phyloP scores from a whole-genome alignment of 2,329 filamentous ascomycete genomes.

The Xylaria sp. region DNA sequence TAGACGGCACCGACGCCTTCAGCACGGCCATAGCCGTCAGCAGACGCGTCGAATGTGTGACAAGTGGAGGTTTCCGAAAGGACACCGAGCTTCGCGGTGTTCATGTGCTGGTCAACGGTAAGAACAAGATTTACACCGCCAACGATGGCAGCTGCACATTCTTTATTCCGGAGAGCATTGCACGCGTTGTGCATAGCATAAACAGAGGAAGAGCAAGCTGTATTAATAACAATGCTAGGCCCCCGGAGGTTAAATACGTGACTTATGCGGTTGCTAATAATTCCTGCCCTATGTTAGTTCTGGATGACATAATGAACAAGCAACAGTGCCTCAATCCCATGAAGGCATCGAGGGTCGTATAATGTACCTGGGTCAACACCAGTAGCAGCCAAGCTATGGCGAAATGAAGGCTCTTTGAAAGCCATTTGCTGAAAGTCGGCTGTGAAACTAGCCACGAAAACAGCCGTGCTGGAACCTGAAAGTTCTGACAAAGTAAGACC shows the following conservation, averaged over 20 bases:
- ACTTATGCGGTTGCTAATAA: constrained; percentile 37
- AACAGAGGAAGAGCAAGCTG: constrained; percentile 44
- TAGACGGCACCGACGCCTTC: constrained; percentile 28
- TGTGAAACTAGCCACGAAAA: constrained; percentile 38
- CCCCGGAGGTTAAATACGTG: constrained; percentile 41
- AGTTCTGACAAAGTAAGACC: constrained; percentile 22
- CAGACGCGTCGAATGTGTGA: constrained; percentile 27
- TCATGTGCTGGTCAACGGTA: constrained; percentile 29
- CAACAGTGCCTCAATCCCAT: constrained; percentile 42
- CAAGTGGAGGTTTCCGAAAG: constrained; percentile 28
- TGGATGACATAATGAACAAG: constrained; percentile 28
- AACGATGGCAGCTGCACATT: constrained; percentile 37
- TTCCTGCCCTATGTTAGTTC: constrained; percentile 31
- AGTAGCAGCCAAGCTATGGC: constrained; percentile 35
- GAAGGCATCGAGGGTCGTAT: constrained; percentile 23
- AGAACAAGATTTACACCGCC: constrained; percentile 37
- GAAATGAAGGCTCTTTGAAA: constrained; percentile 31
- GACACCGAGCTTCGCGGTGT: constrained; percentile 27
- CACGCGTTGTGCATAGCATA: constrained; percentile 38
- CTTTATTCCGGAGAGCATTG: constrained; percentile 18
- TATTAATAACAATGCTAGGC: constrained; percentile 45
- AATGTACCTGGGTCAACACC: constrained; percentile 30
- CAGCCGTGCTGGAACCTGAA: constrained; percentile 18
- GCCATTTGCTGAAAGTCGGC: constrained; percentile 30
- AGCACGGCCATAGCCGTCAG: constrained; percentile 32